Conservation (phyloP, 1,284 basidiomycete species). For the Amylostereum areolatum region DNA sequence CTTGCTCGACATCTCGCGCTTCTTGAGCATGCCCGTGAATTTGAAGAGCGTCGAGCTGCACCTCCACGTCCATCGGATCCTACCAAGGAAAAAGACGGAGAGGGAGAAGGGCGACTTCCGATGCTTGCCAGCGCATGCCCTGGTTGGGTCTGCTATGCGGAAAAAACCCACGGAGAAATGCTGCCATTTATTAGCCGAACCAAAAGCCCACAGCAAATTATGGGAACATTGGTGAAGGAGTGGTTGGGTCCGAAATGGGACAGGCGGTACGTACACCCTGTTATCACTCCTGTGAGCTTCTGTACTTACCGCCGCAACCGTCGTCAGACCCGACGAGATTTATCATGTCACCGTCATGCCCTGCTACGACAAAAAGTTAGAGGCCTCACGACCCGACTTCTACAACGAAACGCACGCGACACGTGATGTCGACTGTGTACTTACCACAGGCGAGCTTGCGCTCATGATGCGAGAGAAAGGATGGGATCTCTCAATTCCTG, state of each 20-base stretch:
- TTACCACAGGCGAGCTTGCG: conserved; percentile 95
- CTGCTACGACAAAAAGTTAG: conserved; percentile 99
- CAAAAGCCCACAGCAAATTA: conserved; percentile 91
- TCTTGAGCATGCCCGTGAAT: conserved; percentile 80
- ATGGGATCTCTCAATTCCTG: conserved; percentile 66
- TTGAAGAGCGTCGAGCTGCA: conserved; percentile 54
- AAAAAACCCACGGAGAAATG: conserved; percentile 95
- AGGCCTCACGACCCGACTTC: conserved; percentile 91
- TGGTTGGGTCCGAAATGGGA: conserved; percentile 67
- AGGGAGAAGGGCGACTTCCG: conserved; percentile 48
- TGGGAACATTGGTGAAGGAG: conserved; percentile 89
- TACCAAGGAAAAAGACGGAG: too few species aligned
- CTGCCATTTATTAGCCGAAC: conserved; percentile 84
- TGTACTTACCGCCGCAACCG: conserved; percentile 13
- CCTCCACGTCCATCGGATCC: too few species aligned
- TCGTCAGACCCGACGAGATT: conserved; percentile 66
- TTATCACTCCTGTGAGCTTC: neutral
- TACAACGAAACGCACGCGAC: conserved; percentile 75
- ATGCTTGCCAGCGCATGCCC: conserved; percentile 97
- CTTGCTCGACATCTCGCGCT: conserved; percentile 89
- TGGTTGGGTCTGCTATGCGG: conserved; percentile 99
- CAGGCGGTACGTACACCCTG: conserved; percentile 47
- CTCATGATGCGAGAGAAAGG: conserved; percentile 78
- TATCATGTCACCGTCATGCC: conserved; percentile 99
- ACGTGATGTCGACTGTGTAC: conserved; percentile 94